Base-by-base conservation (phyloP, 768 basidiomycete species). In the Xerocomus potaroensis region DNA sequence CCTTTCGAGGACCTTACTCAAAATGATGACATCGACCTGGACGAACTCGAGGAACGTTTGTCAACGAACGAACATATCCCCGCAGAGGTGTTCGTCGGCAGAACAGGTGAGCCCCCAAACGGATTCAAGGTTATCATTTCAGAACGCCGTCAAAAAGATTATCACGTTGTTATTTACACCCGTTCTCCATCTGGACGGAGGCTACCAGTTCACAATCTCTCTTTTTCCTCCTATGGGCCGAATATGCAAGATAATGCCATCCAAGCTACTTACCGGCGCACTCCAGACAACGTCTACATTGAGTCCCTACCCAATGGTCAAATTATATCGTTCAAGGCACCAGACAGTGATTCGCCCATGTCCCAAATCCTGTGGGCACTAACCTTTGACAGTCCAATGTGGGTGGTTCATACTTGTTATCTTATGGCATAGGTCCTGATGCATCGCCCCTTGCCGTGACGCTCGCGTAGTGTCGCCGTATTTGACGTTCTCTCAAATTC, bases 191-290 rank as follows among this genome's bases (percentile, higher is more conserved):
- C 67, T 3, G 62, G 65, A 19, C 63, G 64, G 8, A 65, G 60
- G 15, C 60, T 75, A 6, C 78, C 75, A 18, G 71, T 80, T 11
- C 95, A 97, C 57, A 88, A 88, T 43, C 77, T 98, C 14, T 82
- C 84, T 0, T 96, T 93, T 66, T 95, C 94, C 0, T 80, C 84
- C 0, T 97, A 97, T 64, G 91, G 92, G 0, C 92, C 95, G 5
- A 94, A 94, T 63, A 91, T 87, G 60, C 83, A 86, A 65, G 90
- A 94, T 62, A 80, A 77, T 53, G 69, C 77, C 8, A 58, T 83
- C 11, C 93, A 95, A 60, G 69, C 79, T 5, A 63, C 78, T 9
- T 97, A 95, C 70, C 76, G 74, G 7, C 81, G 76, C 30, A 86
- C 89, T 2, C 80, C 82, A 31, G 92, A 96, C 63, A 77, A 84